A percentile compares a stretch with the other conserved stretches of the same genome.
Conservation (phyloP, 2,329 filamentous ascomycete genomes). For the Malbranchea cinnamomea region DNA sequence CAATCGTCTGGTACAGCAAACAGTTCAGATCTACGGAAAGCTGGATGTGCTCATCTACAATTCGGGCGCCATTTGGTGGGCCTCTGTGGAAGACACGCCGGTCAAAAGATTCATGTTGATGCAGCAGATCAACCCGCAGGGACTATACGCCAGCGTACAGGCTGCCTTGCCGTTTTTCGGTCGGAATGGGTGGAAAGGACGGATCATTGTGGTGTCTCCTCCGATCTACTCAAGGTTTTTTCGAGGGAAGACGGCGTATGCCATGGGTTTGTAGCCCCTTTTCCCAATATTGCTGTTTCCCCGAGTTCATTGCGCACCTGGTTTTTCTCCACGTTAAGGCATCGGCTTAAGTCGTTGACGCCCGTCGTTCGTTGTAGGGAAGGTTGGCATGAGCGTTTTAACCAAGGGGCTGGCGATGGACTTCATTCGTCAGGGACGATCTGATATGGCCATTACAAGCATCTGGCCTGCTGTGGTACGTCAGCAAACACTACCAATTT, state of each 20-base stretch:
- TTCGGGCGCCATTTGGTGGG: slow-evolving; percentile 75
- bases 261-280: slow-evolving; percentile 39
- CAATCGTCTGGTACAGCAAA: slow-evolving; percentile 42
- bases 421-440: slow-evolving; percentile 49
- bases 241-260: slow-evolving; percentile 72
- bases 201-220: slow-evolving; percentile 66
- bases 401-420: slow-evolving; percentile 76
- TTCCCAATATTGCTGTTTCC: background rate
- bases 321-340: background rate
- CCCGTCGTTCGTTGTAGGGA: slow-evolving; percentile 30
- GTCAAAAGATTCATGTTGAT: slow-evolving; percentile 64
- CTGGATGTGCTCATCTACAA: slow-evolving; percentile 72
- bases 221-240: slow-evolving; percentile 80
- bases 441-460: slow-evolving; percentile 60
- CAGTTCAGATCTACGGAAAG: slow-evolving; percentile 43
- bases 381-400: slow-evolving; percentile 68
- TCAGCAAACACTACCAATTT: slow-evolving; percentile 6
- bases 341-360: background rate
- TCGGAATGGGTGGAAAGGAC: slow-evolving; percentile 38
- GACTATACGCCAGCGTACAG: slow-evolving; percentile 59
- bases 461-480: slow-evolving; percentile 67
- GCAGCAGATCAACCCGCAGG: slow-evolving; percentile 60
- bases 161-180: slow-evolving; percentile 52
- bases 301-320: background rate
- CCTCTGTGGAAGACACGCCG: slow-evolving; percentile 55